Conservation (phyloP, 1,284 basidiomycete genomes). For the Trichosporon coremiiforme region DNA sequence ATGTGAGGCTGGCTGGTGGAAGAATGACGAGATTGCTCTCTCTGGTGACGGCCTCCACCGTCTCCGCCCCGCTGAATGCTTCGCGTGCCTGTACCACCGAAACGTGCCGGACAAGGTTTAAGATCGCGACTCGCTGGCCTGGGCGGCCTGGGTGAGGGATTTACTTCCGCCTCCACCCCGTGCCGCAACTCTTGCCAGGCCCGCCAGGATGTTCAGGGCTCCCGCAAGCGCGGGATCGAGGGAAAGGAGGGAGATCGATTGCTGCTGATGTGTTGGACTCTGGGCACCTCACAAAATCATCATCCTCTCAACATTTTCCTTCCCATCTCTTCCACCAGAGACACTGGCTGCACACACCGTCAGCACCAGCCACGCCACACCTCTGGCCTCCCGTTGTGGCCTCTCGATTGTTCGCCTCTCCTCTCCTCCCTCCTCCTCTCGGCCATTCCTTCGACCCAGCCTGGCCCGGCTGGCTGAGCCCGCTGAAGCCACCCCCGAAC, state of each 20-base stretch:
- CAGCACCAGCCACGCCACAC: neutral
- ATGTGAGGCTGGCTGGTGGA: neutral
- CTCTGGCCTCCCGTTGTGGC: neutral
- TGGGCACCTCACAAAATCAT: neutral
- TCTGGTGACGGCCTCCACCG: neutral
- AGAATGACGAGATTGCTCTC: neutral
- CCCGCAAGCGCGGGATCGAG: neutral
- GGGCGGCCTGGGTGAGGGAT: neutral
- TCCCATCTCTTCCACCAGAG: neutral
- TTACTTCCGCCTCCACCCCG: slow-evolving; percentile 11
- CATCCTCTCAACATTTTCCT: neutral
- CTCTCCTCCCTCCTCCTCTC: neutral
- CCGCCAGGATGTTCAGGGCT: neutral
- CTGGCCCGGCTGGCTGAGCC: neutral
- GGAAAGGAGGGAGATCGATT: slow-evolving; percentile 5
- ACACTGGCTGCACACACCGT: neutral
- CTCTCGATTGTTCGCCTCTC: neutral
- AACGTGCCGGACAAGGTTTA: neutral
- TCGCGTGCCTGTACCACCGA: neutral
- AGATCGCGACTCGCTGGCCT: neutral
- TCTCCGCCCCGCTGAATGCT: neutral
- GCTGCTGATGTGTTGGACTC: neutral
- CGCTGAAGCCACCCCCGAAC: slow-evolving; percentile 12
- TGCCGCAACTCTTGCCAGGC: neutral
- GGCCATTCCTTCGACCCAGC: neutral